Evolutionary conservation across 1,139 yeast species (phyloP), one percentile per base, ranked within the genome.

Genomic region (Yamadazyma siamensis): DNA sequence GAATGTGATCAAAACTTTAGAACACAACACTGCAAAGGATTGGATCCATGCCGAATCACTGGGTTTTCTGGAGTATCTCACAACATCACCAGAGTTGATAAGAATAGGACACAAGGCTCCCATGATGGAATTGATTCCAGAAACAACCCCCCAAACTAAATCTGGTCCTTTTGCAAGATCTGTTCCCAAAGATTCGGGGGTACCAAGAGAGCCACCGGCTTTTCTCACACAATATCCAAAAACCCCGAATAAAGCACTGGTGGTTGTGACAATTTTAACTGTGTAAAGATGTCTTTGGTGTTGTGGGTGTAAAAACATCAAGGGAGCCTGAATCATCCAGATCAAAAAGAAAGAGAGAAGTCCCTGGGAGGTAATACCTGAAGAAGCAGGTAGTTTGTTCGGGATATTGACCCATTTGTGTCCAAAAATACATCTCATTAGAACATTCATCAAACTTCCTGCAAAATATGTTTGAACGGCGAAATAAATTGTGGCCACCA

Each of bases 171-270:
- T 32, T 2, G 36, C 35, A 14, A 36, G 26, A 19, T 27, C 26
- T 12, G 22, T 21, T 12, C 30, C 31, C 21, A 38, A 28, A 21
- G 38, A 34, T 17, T 38, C 42, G 4, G 42, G 42, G 11, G 42
- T 29, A 7, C 42, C 42, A 21, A 38, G 25, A n/a, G n/a, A n/a
- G 6, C 42, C 40, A n/a, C 42, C 42, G 12, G 42, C 42, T 25
- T 38, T 36, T 24, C 36, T 25, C 6, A 36, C 36, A 28, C 40
- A 36, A 21, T 36, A 36, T 4, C 40, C 40, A 29, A 36, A 36
- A 6, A 36, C 34, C 8, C 34, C 40, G 22, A 36, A 36, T 12
- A 36, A 23, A 3, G 40, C 13, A 19, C 36, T 21, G 8, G 36
- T 27, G 13, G 40, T 36, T 5, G 39, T 36, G 7, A 36, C 25